Conservation (phyloP, 2,329 filamentous ascomycete genomes). For the Colletotrichum karsti region DNA sequence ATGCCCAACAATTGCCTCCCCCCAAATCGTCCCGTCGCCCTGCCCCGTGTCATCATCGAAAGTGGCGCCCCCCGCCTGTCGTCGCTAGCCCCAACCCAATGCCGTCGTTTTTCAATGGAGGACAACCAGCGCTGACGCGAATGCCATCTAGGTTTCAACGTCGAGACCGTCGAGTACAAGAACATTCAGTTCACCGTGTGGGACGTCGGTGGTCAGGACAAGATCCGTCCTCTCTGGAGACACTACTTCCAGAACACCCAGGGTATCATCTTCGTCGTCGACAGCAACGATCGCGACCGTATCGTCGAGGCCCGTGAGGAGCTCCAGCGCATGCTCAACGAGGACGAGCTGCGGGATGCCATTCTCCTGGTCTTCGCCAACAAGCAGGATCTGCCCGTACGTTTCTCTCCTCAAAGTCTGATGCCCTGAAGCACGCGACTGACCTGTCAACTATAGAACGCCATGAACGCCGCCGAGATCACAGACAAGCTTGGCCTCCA, state of each 20-base stretch:
- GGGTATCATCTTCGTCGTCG: slow-evolving; percentile 99
- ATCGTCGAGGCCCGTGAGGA: slow-evolving; percentile 97
- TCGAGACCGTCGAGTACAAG: slow-evolving; percentile 99
- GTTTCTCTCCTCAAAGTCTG: slow-evolving; percentile 45
- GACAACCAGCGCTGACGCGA: slow-evolving; percentile 33
- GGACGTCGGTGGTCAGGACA: slow-evolving; percentile 99
- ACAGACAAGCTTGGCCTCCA: slow-evolving; percentile 99
- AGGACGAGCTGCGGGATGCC: slow-evolving; percentile 97
- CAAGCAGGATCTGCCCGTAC: slow-evolving; percentile 98
- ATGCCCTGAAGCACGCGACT: slow-evolving; percentile 1
- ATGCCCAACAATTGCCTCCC: neutral
- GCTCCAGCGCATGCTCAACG: slow-evolving; percentile 97
- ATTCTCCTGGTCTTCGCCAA: slow-evolving; percentile 98
- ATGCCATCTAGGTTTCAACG: slow-evolving; percentile 83
- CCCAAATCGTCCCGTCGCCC: neutral
- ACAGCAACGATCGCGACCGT: slow-evolving; percentile 98
- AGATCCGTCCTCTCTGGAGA: slow-evolving; percentile 99
- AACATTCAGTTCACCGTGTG: slow-evolving; percentile 99
- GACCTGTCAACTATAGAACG: slow-evolving; percentile 70
- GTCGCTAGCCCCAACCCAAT: neutral
- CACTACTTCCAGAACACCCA: slow-evolving; percentile 99
- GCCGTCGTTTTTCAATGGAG: neutral
- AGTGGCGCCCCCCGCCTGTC: neutral
- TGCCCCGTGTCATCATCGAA: neutral
- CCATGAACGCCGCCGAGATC: slow-evolving; percentile 99